Evolutionary conservation across 805 yeast genomes (phyloP), one percentile per base, ranked within the genome.

Genomic region (Yamadazyma nakazawae): DNA sequence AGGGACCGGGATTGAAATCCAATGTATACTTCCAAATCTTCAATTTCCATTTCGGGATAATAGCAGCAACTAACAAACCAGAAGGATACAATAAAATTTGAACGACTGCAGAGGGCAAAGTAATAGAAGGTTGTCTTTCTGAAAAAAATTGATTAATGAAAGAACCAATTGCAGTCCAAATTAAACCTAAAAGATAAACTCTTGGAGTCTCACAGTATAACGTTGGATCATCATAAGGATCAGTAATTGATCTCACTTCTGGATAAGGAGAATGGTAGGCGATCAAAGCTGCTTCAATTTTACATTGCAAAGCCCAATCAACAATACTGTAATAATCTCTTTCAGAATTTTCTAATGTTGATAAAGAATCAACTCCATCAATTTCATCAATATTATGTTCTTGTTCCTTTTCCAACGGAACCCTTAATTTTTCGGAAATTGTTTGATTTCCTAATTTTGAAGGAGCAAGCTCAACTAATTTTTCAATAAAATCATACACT

Each of bases 171-270:
- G 75, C 65, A 3, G 80, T 73, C 76, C 82, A 74, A 35, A 79
- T 54, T 1, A 78, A 47, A 0, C 81, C 81, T 25, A 82, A 62
- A 4, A 72, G 63, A 71, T 84, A 82, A 51, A 78, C 79, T 42
- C 86, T 67, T 45, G 78, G 52, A 7, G 85, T 80, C 49, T 78
- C 81, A 34, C 69, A 73, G 0, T 80, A 78, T 32, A 74, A 51
- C 2, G 53, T 40, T 1, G 75, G 75, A 49, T 82, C 83, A 53
- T 82, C 86, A 42, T 54, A 66, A 11, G 82, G 76, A 14, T 80
- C 82, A n/a, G 81, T 81, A 16, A 83, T 76, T 9, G 87, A 81
- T 34, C 88, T 64, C 12, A 83, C 83, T 55, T 83, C 88, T 1
- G 86, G 84, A 51, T 81, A 81, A 5, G 85, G 85, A 5, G 83